Conservation (phyloP, 257 asterid genomes). For the Gentiana macrophylla region DNA sequence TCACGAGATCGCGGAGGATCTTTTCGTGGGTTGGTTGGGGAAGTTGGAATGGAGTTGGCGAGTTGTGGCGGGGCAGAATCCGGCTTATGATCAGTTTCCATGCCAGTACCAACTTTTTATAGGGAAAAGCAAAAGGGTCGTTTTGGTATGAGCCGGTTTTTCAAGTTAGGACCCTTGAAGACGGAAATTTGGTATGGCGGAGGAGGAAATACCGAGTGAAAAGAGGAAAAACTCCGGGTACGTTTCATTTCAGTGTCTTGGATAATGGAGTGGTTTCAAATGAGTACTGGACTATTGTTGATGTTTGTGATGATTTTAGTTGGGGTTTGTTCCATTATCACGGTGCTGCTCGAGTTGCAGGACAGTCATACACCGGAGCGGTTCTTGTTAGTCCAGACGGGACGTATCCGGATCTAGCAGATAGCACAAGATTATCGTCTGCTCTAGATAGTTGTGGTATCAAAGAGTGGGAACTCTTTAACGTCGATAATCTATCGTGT, state of each 20-base stretch:
- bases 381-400: conserved; percentile 78
- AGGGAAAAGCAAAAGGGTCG: conserved; percentile 85
- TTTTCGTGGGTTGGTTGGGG: conserved; percentile 86
- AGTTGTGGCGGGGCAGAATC: conserved; percentile 92
- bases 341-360: conserved; percentile 87
- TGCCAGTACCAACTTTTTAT: conserved; percentile 86
- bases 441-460: conserved; percentile 68
- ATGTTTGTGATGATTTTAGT: conserved; percentile 61
- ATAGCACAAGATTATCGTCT: conserved; percentile 25
- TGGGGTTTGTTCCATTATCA: conserved; percentile 95
- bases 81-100: conserved; percentile 94
- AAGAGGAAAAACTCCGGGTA: conserved; percentile 60
- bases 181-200: conserved; percentile 68
- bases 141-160: conserved; percentile 95
- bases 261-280: conserved; percentile 91
- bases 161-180: conserved; percentile 50
- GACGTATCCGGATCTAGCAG: conserved; percentile 33
- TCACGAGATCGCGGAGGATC: conserved; percentile 82
- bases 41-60: conserved; percentile 88
- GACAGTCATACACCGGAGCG: conserved; percentile 89
- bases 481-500: conserved; percentile 71
- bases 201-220: conserved; percentile 74
- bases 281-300: conserved; percentile 79
- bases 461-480: conserved; percentile 79
- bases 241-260: conserved; percentile 68